Conservation (phyloP, 164 flowering plant species). For the Sextonia rubra region DNA sequence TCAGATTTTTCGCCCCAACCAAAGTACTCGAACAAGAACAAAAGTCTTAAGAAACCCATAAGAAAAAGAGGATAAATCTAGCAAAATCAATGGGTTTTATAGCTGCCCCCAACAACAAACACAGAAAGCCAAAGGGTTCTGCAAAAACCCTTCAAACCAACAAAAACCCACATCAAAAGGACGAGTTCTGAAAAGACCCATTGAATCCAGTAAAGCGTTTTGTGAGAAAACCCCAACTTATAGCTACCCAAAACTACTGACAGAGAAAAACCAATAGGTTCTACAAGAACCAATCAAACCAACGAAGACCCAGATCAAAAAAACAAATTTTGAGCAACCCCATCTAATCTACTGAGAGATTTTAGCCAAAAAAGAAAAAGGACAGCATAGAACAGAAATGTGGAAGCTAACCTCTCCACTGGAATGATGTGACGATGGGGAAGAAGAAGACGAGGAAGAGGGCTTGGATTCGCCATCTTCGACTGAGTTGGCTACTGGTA, state of each 20-base stretch:
- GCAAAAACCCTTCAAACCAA: too few species aligned
- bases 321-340: neutral
- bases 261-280: neutral
- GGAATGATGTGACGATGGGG: constrained; percentile 60
- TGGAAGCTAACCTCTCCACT: constrained; percentile 62
- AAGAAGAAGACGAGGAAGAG: constrained; percentile 45
- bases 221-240: too few species aligned
- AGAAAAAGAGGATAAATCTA: neutral
- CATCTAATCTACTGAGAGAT: neutral
- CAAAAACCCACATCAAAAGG: too few species aligned
- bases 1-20: too few species aligned
- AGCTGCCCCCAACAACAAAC: neutral
- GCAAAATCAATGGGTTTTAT: neutral
- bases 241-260: neutral
- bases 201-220: too few species aligned
- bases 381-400: neutral
- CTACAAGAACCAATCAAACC: neutral
- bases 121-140: neutral
- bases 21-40: too few species aligned
- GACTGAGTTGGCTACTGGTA: constrained; percentile 66
- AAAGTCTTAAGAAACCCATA: too few species aligned
- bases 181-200: too few species aligned
- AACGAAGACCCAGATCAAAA: neutral
- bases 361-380: neutral
- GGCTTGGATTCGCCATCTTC: constrained; percentile 42